phyloP scores from a whole-genome alignment of 106 monocot genomes.

The Narthecium ossifragum region DNA sequence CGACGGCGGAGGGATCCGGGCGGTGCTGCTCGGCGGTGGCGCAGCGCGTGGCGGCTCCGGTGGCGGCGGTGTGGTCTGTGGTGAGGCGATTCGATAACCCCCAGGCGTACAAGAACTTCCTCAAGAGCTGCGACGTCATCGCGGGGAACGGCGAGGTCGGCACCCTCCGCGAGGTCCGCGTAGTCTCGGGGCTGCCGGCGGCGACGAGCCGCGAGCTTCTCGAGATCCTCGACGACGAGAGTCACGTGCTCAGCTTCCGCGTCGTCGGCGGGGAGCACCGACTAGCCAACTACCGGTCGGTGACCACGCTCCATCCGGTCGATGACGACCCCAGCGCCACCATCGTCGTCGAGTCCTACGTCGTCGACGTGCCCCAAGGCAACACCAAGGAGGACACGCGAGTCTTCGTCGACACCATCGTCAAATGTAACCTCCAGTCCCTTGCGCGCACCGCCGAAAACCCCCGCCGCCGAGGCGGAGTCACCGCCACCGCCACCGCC shows the following conservation, averaged over 20 bases:
- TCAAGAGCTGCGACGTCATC: conserved; percentile 56
- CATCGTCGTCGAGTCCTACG: conserved; percentile 56
- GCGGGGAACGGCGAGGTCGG: conserved; percentile 36
- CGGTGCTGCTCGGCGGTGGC: conserved; percentile 51
- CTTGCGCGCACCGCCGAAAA: conserved; percentile 39
- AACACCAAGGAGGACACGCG: conserved; percentile 55
- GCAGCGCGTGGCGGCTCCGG: conserved; percentile 35
- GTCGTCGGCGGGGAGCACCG: conserved; percentile 67
- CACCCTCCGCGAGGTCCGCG: conserved; percentile 44
- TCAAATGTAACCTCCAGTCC: conserved; percentile 51
- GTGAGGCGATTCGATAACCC: conserved; percentile 62
- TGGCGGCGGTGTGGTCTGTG: conserved; percentile 55
- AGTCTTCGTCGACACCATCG: conserved; percentile 63
- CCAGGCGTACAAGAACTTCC: conserved; percentile 59
- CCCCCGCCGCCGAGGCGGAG: background rate
- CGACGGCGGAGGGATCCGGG: background rate
- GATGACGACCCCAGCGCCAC: conserved; percentile 9
- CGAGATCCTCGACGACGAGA: conserved; percentile 68
- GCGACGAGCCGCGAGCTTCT: conserved; percentile 45
- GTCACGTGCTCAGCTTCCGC: conserved; percentile 53
- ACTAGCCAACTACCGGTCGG: conserved; percentile 51
- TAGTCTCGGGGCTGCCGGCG: conserved; percentile 65
- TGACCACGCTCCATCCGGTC: conserved; percentile 46
- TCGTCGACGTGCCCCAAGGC: conserved; percentile 56
- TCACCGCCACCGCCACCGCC: background rate